phyloP scores from a whole-genome alignment of 805 yeast species.

The Barnettozyma californica region DNA sequence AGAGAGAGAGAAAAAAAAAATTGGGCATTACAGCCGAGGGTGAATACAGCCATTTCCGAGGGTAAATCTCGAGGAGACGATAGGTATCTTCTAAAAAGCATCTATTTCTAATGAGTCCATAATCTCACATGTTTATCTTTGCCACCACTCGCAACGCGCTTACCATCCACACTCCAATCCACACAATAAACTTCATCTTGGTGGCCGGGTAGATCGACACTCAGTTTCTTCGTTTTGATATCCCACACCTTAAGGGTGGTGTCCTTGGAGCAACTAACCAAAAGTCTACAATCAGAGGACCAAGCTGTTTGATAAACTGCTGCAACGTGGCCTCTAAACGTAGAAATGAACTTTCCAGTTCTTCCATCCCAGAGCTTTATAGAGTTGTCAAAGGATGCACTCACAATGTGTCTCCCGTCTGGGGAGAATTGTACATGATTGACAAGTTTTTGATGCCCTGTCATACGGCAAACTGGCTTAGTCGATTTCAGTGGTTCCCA shows the following conservation, averaged over 20 bases:
- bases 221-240: conserved; percentile 74
- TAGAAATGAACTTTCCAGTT: conserved; percentile 82
- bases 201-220: conserved; percentile 93
- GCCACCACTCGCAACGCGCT: conserved; percentile 94
- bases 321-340: conserved; percentile 95
- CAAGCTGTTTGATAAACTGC: conserved; percentile 97
- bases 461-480: conserved; percentile 89
- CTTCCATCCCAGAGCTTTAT: conserved; percentile 95
- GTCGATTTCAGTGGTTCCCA: conserved; percentile 85
- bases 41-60: neutral
- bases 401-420: conserved; percentile 84
- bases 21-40: neutral
- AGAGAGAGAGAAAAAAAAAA: no score
- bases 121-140: conserved; percentile 90
- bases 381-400: conserved; percentile 93
- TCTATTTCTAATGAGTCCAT: conserved; percentile 67
- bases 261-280: conserved; percentile 93
- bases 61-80: neutral
- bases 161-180: conserved; percentile 97
- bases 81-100: neutral
- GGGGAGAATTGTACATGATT: conserved; percentile 96
- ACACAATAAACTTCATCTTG: conserved; percentile 94
- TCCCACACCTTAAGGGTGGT: conserved; percentile 97
- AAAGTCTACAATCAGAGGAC: conserved; percentile 89
- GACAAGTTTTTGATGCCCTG: conserved; percentile 95